phyloP scores from a whole-genome alignment of 148 eudicot species.

The Rhododendron simsii region DNA sequence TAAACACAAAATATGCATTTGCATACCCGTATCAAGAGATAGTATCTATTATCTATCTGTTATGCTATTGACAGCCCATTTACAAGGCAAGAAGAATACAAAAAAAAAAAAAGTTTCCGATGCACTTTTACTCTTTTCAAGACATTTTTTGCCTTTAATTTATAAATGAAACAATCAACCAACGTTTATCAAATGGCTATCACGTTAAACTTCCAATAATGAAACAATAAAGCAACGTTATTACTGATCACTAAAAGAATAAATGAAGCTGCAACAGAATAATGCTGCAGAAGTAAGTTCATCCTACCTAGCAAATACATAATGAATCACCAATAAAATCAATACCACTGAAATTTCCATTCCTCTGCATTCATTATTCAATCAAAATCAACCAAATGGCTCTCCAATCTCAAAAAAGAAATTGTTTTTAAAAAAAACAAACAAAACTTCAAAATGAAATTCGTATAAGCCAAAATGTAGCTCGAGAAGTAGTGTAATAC shows the following conservation, averaged over 20 bases:
- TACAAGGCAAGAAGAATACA: too few relatives aligned
- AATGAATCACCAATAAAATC: not conserved
- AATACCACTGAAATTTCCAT: not conserved
- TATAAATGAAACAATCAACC: too few relatives aligned
- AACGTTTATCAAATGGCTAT: not conserved
- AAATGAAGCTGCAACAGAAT: not conserved
- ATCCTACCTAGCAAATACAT: not conserved
- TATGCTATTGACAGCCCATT: too few relatives aligned
- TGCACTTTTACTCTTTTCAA: not conserved
- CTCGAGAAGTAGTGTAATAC: not conserved
- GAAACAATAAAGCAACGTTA: not conserved
- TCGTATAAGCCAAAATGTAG: slow-evolving; percentile 6
- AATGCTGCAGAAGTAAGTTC: not conserved
- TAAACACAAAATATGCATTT: not conserved
- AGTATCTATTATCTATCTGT: too few relatives aligned
- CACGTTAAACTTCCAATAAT: not conserved
- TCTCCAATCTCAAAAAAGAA: not conserved
- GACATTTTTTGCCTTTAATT: not conserved
- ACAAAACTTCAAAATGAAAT: not conserved
- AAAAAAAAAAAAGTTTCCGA: not conserved
- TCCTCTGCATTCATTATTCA: not conserved
- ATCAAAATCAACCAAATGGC: not conserved
- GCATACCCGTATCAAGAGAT: too few relatives aligned
- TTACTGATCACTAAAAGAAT: not conserved
- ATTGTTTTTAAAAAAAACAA: too few relatives aligned